Evolutionary conservation across 2,329 filamentous ascomycete genomes (phyloP).

Genomic region (Fusarium sp.): DNA sequence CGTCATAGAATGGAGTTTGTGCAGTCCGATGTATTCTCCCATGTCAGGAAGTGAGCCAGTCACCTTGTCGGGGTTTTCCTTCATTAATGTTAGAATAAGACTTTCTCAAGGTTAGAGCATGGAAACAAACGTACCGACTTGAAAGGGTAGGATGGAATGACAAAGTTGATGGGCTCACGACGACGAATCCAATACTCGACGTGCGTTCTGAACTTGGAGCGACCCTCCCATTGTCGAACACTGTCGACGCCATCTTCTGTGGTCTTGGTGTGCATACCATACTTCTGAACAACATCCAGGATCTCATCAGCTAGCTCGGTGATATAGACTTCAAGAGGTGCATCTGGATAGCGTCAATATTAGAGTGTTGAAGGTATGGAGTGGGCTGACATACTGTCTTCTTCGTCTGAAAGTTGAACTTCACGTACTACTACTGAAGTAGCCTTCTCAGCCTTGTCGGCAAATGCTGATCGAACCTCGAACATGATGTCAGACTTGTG

Average conservation of each 20-base stretch:
- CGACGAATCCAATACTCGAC: constrained; percentile 13
- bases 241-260: not conserved
- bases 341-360: not conserved
- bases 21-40: constrained; percentile 9
- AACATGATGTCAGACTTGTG: constrained; percentile 6
- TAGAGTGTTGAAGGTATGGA: not conserved
- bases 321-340: not conserved
- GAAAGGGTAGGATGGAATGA: constrained; percentile 11
- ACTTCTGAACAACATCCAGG: constrained; percentile 7
- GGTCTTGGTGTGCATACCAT: constrained; percentile 6
- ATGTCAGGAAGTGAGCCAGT: constrained; percentile 11
- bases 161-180: constrained; percentile 11
- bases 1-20: constrained; percentile 10
- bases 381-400: not conserved
- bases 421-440: constrained; percentile 3
- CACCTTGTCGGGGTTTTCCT: constrained; percentile 9
- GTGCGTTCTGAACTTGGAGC: constrained; percentile 8
- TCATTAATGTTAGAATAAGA: not conserved
- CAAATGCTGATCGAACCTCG: constrained; percentile 3
- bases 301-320: constrained; percentile 1
- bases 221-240: constrained; percentile 1
- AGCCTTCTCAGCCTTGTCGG: not conserved
- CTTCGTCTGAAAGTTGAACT: not conserved
- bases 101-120: no score
- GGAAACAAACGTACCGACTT: not conserved